These are phyloP conservation scores for Metschnikowia gelsemii DNA, from an alignment of 805 yeast genomes.

Conservation along the genomic window DNA sequence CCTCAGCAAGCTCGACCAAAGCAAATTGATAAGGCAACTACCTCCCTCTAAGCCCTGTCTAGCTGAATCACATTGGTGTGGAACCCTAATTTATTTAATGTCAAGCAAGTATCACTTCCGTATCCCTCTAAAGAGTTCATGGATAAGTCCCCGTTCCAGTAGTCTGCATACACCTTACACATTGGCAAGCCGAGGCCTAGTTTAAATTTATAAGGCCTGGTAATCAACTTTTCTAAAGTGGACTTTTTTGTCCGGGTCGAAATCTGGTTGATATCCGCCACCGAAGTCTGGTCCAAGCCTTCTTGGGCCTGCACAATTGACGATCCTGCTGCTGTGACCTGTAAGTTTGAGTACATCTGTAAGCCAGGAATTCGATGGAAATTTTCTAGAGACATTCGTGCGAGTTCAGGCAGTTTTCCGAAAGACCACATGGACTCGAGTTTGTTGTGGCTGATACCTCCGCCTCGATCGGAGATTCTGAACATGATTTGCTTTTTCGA, in stretches of 20 bases:
- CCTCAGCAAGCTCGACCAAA: too few relatives aligned
- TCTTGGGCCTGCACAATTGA: slow-evolving; percentile 30
- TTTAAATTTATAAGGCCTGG: slow-evolving; percentile 71
- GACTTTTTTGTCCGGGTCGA: slow-evolving; percentile 37
- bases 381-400: slow-evolving; percentile 57
- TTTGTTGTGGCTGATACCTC: slow-evolving; percentile 68
- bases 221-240: slow-evolving; percentile 62
- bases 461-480: slow-evolving; percentile 86
- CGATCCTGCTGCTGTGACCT: slow-evolving; percentile 42
- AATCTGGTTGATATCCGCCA: slow-evolving; percentile 36
- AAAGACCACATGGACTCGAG: slow-evolving; percentile 81
- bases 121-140: slow-evolving; percentile 85
- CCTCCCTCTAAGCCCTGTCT: slow-evolving; percentile 56
- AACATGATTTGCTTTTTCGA: slow-evolving; percentile 67
- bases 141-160: slow-evolving; percentile 91
- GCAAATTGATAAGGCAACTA: neutral
- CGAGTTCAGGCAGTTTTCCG: slow-evolving; percentile 64
- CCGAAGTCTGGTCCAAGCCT: slow-evolving; percentile 40
- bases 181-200: slow-evolving; percentile 89
- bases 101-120: slow-evolving; percentile 85
- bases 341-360: slow-evolving; percentile 41
- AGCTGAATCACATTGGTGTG: slow-evolving; percentile 61
- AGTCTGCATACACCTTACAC: slow-evolving; percentile 90
- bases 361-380: slow-evolving; percentile 72
- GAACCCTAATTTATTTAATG: slow-evolving; percentile 74